Evolutionary conservation across 805 yeast genomes (phyloP).

Genomic region (Candida maris): DNA sequence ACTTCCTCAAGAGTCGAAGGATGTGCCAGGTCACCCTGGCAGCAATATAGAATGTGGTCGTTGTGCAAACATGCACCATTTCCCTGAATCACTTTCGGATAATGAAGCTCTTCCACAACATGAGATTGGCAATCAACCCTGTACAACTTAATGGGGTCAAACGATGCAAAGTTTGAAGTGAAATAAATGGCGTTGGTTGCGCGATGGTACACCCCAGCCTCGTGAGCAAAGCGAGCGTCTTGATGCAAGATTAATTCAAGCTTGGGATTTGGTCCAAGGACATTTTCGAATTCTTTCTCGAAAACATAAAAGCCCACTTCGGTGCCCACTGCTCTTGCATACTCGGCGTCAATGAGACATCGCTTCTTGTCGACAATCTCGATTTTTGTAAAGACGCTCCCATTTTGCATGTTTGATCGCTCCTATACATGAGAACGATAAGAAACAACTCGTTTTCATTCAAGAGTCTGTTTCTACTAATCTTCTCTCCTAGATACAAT

Average conservation of each 20-base stretch:
- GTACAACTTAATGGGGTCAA: slow-evolving; percentile 6
- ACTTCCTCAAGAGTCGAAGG: slow-evolving; percentile 9
- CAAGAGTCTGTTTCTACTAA: no score
- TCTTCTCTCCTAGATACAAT: no score
- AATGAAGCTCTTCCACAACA: slow-evolving; percentile 4
- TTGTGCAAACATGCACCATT: slow-evolving; percentile 9
- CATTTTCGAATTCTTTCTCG: slow-evolving; percentile 2
- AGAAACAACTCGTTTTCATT: neutral
- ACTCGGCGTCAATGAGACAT: slow-evolving; percentile 4
- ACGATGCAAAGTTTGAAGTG: slow-evolving; percentile 6
- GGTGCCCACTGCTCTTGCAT: slow-evolving; percentile 1
- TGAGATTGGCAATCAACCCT: slow-evolving; percentile 6
- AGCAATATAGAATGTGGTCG: slow-evolving; percentile 8
- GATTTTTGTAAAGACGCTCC: no score
- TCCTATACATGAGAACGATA: neutral
- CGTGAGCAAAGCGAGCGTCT: slow-evolving; percentile 9
- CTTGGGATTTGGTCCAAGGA: slow-evolving; percentile 5
- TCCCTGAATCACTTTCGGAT: slow-evolving; percentile 6
- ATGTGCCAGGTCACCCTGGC: slow-evolving; percentile 3
- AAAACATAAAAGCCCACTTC: slow-evolving; percentile 5
- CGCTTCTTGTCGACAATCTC: slow-evolving; percentile 5
- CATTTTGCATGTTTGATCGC: neutral
- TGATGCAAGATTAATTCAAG: slow-evolving; percentile 2
- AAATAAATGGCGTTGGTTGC: slow-evolving; percentile 7
- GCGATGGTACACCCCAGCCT: slow-evolving; percentile 11